These are phyloP conservation scores for Lentinula lateritia DNA, from an alignment of 768 basidiomycete genomes.

Conservation along the genomic window DNA sequence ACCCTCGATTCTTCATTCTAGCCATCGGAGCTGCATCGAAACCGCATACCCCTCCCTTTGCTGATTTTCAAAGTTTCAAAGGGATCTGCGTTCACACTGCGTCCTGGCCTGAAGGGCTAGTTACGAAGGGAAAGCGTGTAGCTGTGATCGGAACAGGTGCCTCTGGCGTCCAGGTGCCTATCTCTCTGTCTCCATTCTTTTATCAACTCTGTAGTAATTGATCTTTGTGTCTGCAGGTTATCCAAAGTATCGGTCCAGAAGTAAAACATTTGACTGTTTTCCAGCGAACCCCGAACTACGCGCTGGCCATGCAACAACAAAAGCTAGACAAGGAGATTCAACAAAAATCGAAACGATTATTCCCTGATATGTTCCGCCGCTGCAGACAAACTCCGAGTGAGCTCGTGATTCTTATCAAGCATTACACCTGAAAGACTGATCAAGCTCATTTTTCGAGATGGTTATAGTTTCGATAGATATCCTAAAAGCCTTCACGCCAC, in stretches of 20 bases:
- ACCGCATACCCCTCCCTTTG: slow-evolving; percentile 15
- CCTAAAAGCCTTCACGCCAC: slow-evolving; percentile 10
- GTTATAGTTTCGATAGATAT: slow-evolving; percentile 11
- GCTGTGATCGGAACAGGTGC: slow-evolving; percentile 23
- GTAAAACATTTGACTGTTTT: slow-evolving; percentile 20
- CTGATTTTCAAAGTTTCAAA: slow-evolving; percentile 18
- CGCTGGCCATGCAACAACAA: slow-evolving; percentile 16
- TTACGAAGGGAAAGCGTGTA: slow-evolving; percentile 17
- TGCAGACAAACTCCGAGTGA: slow-evolving; percentile 14
- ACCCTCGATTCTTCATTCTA: slow-evolving; percentile 16
- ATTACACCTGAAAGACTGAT: not conserved
- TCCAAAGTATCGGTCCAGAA: slow-evolving; percentile 17
- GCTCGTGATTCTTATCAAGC: not conserved
- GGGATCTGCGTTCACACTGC: slow-evolving; percentile 19
- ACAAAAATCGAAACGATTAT: slow-evolving; percentile 13
- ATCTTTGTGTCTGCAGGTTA: not conserved
- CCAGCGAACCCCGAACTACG: slow-evolving; percentile 22
- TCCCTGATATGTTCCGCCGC: slow-evolving; percentile 14
- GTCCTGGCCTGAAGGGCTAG: slow-evolving; percentile 16
- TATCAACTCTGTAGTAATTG: not conserved
- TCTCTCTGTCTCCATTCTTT: not conserved
- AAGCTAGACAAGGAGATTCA: slow-evolving; percentile 11
- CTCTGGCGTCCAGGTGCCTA: slow-evolving; percentile 17
- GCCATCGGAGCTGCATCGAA: slow-evolving; percentile 20
- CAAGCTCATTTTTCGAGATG: not conserved